phyloP scores from a whole-genome alignment of 2,329 filamentous ascomycete species.

The Xylariales sp. region DNA sequence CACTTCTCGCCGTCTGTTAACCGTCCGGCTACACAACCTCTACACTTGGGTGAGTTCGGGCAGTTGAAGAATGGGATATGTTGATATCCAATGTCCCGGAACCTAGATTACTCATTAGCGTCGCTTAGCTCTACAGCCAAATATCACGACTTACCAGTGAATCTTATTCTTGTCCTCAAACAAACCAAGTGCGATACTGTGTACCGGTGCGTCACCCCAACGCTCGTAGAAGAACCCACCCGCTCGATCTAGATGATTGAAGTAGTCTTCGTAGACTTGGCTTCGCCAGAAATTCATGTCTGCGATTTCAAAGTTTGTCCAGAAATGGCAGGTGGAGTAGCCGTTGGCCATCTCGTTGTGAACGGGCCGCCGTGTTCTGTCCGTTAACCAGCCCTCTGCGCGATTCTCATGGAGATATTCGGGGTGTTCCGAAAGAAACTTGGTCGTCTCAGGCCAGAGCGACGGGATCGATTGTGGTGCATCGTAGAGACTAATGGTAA shows the following conservation, averaged over 20 bases:
- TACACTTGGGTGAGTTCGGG: slow-evolving; percentile 94
- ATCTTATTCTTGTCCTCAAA: slow-evolving; percentile 93
- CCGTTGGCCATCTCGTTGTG: slow-evolving; percentile 86
- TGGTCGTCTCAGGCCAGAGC: slow-evolving; percentile 94
- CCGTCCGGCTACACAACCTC: slow-evolving; percentile 84
- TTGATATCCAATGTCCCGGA: slow-evolving; percentile 98
- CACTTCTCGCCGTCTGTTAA: slow-evolving; percentile 90
- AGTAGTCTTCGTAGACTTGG: slow-evolving; percentile 92
- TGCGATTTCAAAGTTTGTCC: slow-evolving; percentile 98
- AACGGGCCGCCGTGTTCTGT: slow-evolving; percentile 79
- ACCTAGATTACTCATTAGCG: slow-evolving; percentile 68
- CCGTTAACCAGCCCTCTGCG: slow-evolving; percentile 87
- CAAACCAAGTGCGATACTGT: slow-evolving; percentile 90
- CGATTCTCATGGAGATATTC: slow-evolving; percentile 85
- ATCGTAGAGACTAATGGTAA: slow-evolving; percentile 98
- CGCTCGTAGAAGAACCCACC: slow-evolving; percentile 99
- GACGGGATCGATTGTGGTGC: slow-evolving; percentile 85
- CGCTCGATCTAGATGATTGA: slow-evolving; percentile 91
- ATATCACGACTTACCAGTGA: slow-evolving; percentile 76
- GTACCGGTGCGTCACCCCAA: slow-evolving; percentile 97
- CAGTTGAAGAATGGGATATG: slow-evolving; percentile 99
- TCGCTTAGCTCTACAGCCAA: slow-evolving; percentile 13
- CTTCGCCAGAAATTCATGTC: slow-evolving; percentile 94
- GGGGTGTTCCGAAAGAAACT: slow-evolving; percentile 87
- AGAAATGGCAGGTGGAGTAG: slow-evolving; percentile 98